Conservation (phyloP, 257 asterid genomes). For the Solanum virginianum region DNA sequence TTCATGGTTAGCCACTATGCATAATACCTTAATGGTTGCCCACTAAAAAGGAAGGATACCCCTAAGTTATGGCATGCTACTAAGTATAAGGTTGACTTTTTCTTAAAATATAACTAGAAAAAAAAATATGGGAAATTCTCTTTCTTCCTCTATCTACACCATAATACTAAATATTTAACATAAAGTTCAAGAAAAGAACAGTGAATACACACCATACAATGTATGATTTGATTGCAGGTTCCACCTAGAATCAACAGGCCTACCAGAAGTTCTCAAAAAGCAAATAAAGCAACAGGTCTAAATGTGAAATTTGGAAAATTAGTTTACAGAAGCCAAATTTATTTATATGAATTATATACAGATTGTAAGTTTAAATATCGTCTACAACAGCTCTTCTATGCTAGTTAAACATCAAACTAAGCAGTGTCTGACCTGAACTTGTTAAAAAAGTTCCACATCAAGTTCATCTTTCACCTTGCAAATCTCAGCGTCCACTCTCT, state of each 20-base stretch:
- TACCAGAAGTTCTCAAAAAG: background rate
- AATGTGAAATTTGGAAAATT: background rate
- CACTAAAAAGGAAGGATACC: background rate
- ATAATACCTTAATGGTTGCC: background rate
- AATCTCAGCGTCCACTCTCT: conserved; percentile 79
- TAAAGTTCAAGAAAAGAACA: background rate
- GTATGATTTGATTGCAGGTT: background rate
- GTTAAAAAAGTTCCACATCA: background rate
- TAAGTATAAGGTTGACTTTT: background rate
- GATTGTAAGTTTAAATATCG: background rate
- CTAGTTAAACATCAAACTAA: background rate
- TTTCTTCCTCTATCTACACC: background rate
- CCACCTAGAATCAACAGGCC: background rate
- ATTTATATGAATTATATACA: background rate
- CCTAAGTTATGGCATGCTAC: background rate
- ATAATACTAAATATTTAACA: background rate
- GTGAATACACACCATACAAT: background rate
- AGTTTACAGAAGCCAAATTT: background rate
- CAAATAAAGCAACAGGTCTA: background rate
- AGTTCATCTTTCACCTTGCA: conserved; percentile 34
- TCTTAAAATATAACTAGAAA: background rate
- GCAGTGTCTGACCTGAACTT: background rate
- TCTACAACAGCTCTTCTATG: background rate
- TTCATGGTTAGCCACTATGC: background rate
- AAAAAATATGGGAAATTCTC: background rate